Base-by-base conservation (phyloP, 768 basidiomycete species). In the Sistotremastrum suecicum region DNA sequence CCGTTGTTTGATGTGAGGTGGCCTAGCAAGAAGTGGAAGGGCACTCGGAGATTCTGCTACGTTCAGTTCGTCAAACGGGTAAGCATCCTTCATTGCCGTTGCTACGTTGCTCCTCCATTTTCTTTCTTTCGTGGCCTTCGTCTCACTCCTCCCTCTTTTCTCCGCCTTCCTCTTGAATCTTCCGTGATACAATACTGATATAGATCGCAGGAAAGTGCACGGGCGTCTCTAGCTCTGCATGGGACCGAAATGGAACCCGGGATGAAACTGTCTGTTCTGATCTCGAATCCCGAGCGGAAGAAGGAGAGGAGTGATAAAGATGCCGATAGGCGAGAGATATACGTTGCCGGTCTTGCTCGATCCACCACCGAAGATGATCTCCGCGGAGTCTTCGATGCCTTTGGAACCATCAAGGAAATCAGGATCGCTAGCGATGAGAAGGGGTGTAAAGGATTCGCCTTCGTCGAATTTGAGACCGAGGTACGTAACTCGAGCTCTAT, bases 11-110 rank as follows among this genome's bases (percentile, higher is more conserved):
- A 98, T 51, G 84, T 90, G 11, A 83, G 95, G 33, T 98, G 94
- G 94, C 95, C 95, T 4, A 92, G 89, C 63, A 92, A 92, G 58
- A 95, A 95, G 58, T 91, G 89, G 70, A 94, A 91, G 63, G 78
- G 67, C 47, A 83, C 84, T 2, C 69, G 95, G 34, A 74, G 95
- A 38, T 98, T 99, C 61, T 91, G 88, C 56, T 99, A 98, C 60
- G 69, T 99, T 1, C 95, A 98, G 50, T 97, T 76, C 58, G 81
- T 80, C 1, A 78, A 78, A 12, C 86, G 88, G 0, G 92, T 89
- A 47, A 43, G 83, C 67, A 2, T 29, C 9, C 34, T 37, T n/a
- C 28, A 28, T 29, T 40, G n/a, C 48, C 10, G 12, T 42, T 9
- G 12, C 43, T 11, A 44, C 11, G 5, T 35, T 39, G 7, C 35